A percentile compares a stretch with the other conserved stretches of the same genome.
These are phyloP conservation scores for Lipomyces spencermartinsiae DNA, from an alignment of 805 yeast species.

Conservation along the genomic window DNA sequence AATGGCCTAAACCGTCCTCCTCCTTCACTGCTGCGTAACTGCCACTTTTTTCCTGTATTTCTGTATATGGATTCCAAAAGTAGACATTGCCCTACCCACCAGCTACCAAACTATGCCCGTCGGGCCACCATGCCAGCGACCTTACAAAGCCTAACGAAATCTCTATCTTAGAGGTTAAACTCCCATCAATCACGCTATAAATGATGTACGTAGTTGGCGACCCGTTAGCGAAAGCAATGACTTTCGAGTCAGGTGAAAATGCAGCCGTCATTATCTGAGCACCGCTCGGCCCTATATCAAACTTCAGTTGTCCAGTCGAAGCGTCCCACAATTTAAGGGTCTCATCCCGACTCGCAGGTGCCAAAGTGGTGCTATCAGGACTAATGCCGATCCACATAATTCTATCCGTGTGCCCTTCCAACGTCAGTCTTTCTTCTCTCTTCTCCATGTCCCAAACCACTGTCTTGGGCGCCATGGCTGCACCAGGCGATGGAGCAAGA, in stretches of 20 bases:
- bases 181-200: background rate
- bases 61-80: background rate
- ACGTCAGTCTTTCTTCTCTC: background rate
- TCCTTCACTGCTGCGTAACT: background rate
- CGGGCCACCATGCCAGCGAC: background rate
- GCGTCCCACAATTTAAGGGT: background rate
- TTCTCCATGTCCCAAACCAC: background rate
- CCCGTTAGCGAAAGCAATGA: background rate
- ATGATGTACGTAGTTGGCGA: background rate
- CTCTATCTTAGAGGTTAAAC: background rate
- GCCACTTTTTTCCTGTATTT: background rate
- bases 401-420: slow-evolving; percentile 2
- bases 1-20: too few species aligned
- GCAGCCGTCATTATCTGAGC: background rate
- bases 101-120: background rate
- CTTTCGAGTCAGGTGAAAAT: background rate
- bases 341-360: background rate
- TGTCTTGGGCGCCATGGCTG: background rate
- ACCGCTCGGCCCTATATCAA: background rate
- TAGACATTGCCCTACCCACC: slow-evolving; percentile 5
- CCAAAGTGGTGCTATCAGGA: background rate
- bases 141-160: background rate
- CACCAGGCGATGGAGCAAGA: background rate
- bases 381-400: background rate
- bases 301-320: background rate